phyloP scores from a whole-genome alignment of 495 filamentous ascomycete genomes.

The Talaromyces trachyspermus region DNA sequence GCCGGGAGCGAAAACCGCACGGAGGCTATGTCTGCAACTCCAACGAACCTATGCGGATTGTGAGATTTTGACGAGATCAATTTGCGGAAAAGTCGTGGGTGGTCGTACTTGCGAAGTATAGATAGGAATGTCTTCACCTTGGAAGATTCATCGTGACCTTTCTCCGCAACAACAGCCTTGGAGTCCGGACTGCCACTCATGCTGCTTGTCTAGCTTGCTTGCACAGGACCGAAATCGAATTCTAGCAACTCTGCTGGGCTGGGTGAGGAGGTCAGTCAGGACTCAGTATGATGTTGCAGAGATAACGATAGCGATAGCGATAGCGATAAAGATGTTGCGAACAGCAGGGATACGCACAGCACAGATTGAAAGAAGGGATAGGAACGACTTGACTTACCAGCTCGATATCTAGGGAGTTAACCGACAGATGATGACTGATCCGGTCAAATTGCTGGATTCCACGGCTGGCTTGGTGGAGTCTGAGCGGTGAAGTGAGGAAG shows the following conservation, averaged over 20 bases:
- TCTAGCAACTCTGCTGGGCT: no score
- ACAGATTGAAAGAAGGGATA: no score
- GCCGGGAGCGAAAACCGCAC: slow-evolving; percentile 94
- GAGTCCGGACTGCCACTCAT: slow-evolving; percentile 1
- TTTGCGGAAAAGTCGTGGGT: no score
- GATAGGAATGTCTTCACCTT: slow-evolving; percentile 78
- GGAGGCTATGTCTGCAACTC: slow-evolving; percentile 88
- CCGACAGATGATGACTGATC: background rate
- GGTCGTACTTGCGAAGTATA: slow-evolving; percentile 70
- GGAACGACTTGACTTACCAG: no score
- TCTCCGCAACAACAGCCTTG: slow-evolving; percentile 1
- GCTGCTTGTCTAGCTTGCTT: background rate
- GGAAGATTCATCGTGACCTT: slow-evolving; percentile 57
- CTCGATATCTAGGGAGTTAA: background rate
- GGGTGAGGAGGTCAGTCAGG: no score
- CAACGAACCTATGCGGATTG: slow-evolving; percentile 62
- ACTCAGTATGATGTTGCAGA: no score
- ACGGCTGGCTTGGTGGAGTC: background rate
- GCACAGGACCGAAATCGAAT: background rate
- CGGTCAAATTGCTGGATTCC: background rate
- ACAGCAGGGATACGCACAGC: no score
- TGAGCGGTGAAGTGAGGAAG: slow-evolving; percentile 5
- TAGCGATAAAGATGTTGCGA: no score
- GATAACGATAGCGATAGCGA: no score
- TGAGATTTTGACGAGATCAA: no score